Percentiles rank a stretch among this genome's conserved stretches.
Evolutionary conservation across 2,329 filamentous ascomycete genomes (phyloP).

Genomic region (Ceratocystis huliohia): DNA sequence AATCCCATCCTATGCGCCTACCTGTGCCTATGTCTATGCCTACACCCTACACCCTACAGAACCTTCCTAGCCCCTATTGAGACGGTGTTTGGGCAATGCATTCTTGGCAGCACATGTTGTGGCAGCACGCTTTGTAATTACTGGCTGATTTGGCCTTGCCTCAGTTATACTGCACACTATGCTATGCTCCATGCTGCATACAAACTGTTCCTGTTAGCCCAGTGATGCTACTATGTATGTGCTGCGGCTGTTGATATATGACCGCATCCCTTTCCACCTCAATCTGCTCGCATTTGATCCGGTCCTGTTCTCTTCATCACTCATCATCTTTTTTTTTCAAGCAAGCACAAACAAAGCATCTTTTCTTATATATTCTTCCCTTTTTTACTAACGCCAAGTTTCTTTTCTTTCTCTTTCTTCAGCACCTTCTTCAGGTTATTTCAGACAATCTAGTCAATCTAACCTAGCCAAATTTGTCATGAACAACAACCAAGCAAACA

Average conservation of each 20-base stretch:
- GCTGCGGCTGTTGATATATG: constrained; percentile 4
- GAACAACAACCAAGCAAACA: constrained; percentile 29
- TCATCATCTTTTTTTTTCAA: not conserved
- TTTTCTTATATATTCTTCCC: not conserved
- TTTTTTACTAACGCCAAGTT: not conserved
- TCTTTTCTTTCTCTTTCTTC: not conserved
- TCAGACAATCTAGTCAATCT: constrained; percentile 32
- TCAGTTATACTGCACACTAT: not conserved
- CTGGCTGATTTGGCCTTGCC: constrained; percentile 1
- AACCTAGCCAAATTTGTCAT: constrained; percentile 35
- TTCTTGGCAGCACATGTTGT: constrained; percentile 9
- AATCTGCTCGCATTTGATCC: not conserved
- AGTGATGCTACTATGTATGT: constrained; percentile 1
- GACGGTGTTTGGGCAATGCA: constrained; percentile 2
- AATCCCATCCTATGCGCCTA: not conserved
- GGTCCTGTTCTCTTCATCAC: not conserved
- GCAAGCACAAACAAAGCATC: not conserved
- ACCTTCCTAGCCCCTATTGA: constrained; percentile 11
- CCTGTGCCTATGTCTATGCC: not conserved
- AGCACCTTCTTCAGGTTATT: constrained; percentile 14
- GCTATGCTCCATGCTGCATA: not conserved
- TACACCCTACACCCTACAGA: constrained; percentile 9
- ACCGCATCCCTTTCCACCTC: constrained; percentile 7
- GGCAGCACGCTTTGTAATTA: constrained; percentile 10
- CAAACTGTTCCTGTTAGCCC: not conserved